Conservation (phyloP, 768 basidiomycete species). For the Rhizopogon rudus region DNA sequence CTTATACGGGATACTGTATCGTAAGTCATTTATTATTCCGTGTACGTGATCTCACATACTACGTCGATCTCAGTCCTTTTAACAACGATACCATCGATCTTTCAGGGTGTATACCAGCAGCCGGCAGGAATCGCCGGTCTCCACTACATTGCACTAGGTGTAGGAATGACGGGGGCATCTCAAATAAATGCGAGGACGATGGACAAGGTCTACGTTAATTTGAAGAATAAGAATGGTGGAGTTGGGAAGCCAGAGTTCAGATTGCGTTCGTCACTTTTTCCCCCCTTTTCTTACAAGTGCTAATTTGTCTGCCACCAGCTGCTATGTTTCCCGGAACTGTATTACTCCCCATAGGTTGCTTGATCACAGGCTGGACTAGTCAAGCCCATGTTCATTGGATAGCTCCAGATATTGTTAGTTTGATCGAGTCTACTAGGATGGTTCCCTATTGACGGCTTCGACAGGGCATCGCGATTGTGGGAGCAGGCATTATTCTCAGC, state of each 20-base stretch:
- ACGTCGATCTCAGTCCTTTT: slow-evolving; percentile 46
- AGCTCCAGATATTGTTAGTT: slow-evolving; percentile 55
- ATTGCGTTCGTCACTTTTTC: slow-evolving; percentile 32
- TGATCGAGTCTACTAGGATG: not conserved
- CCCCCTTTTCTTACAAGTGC: too few species aligned
- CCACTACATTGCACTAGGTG: slow-evolving; percentile 60
- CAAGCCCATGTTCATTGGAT: slow-evolving; percentile 62
- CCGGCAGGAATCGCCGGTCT: slow-evolving; percentile 10
- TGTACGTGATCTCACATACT: not conserved
- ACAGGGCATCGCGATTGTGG: slow-evolving; percentile 55
- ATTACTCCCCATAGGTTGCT: slow-evolving; percentile 59
- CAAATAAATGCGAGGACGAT: slow-evolving; percentile 50
- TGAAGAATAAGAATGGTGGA: slow-evolving; percentile 48
- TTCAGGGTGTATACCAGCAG: slow-evolving; percentile 48
- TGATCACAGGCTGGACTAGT: slow-evolving; percentile 70
- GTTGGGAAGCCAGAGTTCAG: slow-evolving; percentile 51
- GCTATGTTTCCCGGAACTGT: slow-evolving; percentile 56
- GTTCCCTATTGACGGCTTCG: not conserved
- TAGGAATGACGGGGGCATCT: slow-evolving; percentile 51
- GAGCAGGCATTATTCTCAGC: slow-evolving; percentile 51
- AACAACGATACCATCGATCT: slow-evolving; percentile 59
- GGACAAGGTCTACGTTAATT: slow-evolving; percentile 49
- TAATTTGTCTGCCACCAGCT: slow-evolving; percentile 29
- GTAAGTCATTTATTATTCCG: slow-evolving; percentile 28
- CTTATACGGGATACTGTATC: slow-evolving; percentile 56